These are phyloP conservation scores for Sporisorium reilianum DNA, from an alignment of 1,284 basidiomycete species.

Conservation along the genomic window DNA sequence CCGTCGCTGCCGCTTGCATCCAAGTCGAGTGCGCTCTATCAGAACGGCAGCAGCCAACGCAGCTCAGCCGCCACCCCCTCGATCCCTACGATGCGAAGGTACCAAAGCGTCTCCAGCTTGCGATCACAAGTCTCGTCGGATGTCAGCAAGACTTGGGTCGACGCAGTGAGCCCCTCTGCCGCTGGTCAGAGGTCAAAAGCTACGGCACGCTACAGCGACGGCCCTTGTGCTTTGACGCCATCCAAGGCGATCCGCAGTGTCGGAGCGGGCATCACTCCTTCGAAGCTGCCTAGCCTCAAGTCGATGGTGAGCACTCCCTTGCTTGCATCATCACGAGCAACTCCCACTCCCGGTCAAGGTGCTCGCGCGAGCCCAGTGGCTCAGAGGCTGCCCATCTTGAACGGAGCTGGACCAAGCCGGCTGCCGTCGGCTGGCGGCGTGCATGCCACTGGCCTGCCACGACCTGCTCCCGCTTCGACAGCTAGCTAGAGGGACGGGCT, in stretches of 20 bases:
- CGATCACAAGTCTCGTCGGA: not conserved
- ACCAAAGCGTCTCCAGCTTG: conserved; percentile 24
- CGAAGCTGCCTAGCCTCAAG: conserved; percentile 38
- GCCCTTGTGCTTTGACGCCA: conserved; percentile 3
- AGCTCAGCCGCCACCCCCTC: not conserved
- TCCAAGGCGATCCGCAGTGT: conserved; percentile 20
- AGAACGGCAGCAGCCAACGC: not conserved
- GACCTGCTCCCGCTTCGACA: not conserved
- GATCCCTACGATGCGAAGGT: conserved; percentile 8
- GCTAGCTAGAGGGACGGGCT: too few relatives aligned
- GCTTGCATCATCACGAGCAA: conserved; percentile 3
- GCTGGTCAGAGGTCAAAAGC: not conserved
- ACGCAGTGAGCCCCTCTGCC: not conserved
- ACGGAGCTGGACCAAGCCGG: not conserved
- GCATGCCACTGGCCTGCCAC: conserved; percentile 11
- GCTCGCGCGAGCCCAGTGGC: not conserved
- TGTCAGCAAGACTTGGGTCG: not conserved
- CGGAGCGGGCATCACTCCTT: conserved; percentile 20
- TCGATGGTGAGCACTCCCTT: conserved; percentile 18
- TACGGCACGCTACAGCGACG: conserved; percentile 14
- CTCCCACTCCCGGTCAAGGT: not conserved
- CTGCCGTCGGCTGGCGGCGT: not conserved
- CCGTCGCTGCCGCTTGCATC: conserved; percentile 19
- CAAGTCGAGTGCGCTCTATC: not conserved
- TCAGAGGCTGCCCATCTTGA: conserved; percentile 5